Evolutionary conservation across 2,329 filamentous ascomycete genomes (phyloP).

Genomic region (Xylaria sp.): DNA sequence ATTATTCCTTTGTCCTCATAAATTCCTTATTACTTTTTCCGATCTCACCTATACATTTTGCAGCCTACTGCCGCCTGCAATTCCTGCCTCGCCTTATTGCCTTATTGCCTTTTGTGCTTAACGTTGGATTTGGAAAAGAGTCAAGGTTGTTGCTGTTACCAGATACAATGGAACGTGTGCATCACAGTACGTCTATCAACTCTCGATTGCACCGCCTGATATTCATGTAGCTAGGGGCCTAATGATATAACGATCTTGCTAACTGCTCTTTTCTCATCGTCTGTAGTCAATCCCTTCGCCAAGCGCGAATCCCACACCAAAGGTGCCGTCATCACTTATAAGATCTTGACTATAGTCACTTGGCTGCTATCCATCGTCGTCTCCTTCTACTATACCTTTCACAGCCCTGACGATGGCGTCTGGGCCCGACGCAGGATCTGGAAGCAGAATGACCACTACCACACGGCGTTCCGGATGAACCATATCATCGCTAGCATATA

Average conservation of each 20-base stretch:
- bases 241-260: conserved; percentile 11
- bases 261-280: conserved; percentile 1
- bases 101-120: not conserved
- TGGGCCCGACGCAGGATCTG: conserved; percentile 73
- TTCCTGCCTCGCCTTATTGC: not conserved
- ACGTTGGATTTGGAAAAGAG: conserved; percentile 4
- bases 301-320: conserved; percentile 73
- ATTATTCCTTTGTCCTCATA: conserved; percentile 10
- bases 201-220: not conserved
- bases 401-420: conserved; percentile 70
- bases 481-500: conserved; percentile 73
- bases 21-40: not conserved
- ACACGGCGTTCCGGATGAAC: conserved; percentile 81
- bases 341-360: conserved; percentile 75
- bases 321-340: conserved; percentile 75
- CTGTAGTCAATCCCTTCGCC: conserved; percentile 78
- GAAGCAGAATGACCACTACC: conserved; percentile 74
- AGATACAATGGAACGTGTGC: conserved; percentile 47
- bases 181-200: conserved; percentile 43
- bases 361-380: conserved; percentile 79
- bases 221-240: not conserved
- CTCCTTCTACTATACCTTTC: conserved; percentile 78
- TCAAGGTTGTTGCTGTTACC: not conserved
- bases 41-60: not conserved
- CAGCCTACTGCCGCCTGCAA: not conserved